A percentile compares a stretch with the other conserved stretches of the same genome.
Evolutionary conservation across 2,329 filamentous ascomycete genomes (phyloP).

Genomic region (Colletotrichum neosansevieriae): DNA sequence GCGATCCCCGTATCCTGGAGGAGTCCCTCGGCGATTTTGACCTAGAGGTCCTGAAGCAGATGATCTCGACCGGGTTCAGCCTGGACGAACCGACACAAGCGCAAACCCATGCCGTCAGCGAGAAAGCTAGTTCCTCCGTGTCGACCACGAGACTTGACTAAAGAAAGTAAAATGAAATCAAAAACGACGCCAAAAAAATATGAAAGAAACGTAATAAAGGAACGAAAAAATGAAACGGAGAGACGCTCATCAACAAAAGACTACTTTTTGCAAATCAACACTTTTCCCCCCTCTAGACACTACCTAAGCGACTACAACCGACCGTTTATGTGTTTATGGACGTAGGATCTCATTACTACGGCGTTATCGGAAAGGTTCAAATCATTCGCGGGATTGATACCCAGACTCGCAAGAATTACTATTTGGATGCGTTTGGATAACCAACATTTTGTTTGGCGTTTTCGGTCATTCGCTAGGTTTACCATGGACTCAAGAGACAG

Average conservation of each 20-base stretch:
- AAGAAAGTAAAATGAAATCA: conserved; percentile 15
- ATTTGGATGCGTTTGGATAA: conserved; percentile 11
- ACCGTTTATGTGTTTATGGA: neutral
- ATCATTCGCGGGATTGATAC: conserved; percentile 35
- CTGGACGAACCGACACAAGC: conserved; percentile 30
- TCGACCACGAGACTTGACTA: conserved; percentile 29
- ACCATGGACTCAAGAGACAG: neutral
- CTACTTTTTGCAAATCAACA: too few species aligned
- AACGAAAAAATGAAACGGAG: conserved; percentile 29
- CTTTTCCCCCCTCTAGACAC: conserved; percentile 10
- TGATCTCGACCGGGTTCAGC: conserved; percentile 34
- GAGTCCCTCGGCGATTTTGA: conserved; percentile 27
- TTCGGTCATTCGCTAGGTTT: neutral
- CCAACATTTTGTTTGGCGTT: conserved; percentile 25
- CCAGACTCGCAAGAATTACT: conserved; percentile 33
- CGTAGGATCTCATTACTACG: neutral
- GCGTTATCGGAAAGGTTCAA: conserved; percentile 17
- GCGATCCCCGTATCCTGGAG: conserved; percentile 30
- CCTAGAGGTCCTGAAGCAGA: conserved; percentile 28
- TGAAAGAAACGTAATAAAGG: conserved; percentile 9
- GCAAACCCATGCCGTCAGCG: conserved; percentile 18
- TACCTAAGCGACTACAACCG: conserved; percentile 26
- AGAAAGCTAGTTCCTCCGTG: conserved; percentile 25
- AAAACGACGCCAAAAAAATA: conserved; percentile 17
- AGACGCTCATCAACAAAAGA: neutral